Evolutionary conservation across 1,284 basidiomycete species (phyloP), one percentile per base, ranked within the genome.

Genomic region (Kwoniella shivajii): DNA sequence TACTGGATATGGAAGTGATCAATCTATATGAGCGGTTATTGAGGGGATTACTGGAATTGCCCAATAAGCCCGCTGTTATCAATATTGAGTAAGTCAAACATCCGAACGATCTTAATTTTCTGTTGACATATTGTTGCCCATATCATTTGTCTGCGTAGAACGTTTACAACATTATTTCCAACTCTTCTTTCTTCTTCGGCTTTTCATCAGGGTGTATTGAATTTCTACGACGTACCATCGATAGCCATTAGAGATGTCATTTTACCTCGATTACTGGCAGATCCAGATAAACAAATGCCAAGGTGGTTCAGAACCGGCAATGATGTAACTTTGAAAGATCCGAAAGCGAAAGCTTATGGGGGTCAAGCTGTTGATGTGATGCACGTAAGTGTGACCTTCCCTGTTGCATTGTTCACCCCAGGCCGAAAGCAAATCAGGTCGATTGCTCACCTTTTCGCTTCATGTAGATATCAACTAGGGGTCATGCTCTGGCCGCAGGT

Each of bases 221-320:
- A 74, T 16, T 77, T 67, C 60, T 77, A 77, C 53, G 75, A 77
- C 54, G 67, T 75, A 14, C 74, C 75, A 1, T 71, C 73, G 4
- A 50, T 77, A 20, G 69, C 71, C 3, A 63, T 77, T 22, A 68
- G 75, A 14, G 75, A 77, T 49, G 66, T 74, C 10, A 58, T 77
- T 4, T 50, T 77, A 4, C 73, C 74, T 9, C 66, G 69, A 4
- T 64, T 77, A 31, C 55, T 72, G n/a, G 72, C 57, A 31, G 67
- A 72, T 50, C 71, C 72, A 16, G 61, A 72, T 18, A 50, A 48
- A n/a, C 61, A 71, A 48, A 63, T 72, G 43, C 69, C 72, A 11
- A 65, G 65, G 30, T 77, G 75, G 75, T 77, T 77, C 60, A 59
- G 75, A 22, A 75, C 73, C 0, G 73, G 71, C 6, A 61, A 62